Conservation (phyloP, 345 rosid genomes). For the Citrus cavaleriei region DNA sequence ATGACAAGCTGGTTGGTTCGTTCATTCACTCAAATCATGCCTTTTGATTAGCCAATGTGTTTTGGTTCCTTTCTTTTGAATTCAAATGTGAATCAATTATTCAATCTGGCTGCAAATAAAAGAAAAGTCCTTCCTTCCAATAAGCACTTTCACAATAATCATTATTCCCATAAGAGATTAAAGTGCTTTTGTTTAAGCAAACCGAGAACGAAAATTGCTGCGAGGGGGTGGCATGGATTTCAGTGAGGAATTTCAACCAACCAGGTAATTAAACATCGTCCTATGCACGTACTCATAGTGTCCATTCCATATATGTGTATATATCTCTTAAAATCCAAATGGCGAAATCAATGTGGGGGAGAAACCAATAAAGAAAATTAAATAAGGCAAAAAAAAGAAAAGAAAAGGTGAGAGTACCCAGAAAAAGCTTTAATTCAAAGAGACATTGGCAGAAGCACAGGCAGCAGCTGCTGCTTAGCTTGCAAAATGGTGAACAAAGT, state of each 20-base stretch:
- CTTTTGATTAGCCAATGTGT: background rate
- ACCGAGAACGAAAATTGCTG: background rate
- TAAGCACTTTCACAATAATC: no score
- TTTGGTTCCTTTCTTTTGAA: background rate
- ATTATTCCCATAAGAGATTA: background rate
- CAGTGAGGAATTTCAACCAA: conserved; percentile 18
- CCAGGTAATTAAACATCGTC: conserved; percentile 24
- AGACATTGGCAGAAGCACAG: background rate
- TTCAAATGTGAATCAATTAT: background rate
- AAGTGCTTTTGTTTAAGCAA: background rate
- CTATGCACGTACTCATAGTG: conserved; percentile 19
- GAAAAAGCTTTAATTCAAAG: background rate
- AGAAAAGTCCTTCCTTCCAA: background rate
- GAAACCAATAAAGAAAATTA: background rate
- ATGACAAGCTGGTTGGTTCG: conserved; percentile 13
- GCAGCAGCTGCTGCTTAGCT: conserved; percentile 18
- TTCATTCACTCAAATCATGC: background rate
- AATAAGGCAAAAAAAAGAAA: background rate
- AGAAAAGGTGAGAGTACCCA: background rate
- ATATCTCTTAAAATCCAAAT: background rate
- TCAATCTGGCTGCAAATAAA: background rate
- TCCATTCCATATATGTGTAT: no score
- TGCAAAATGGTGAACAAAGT: conserved; percentile 31
- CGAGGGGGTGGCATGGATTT: conserved; percentile 27
- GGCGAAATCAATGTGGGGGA: conserved; percentile 12